phyloP scores from a whole-genome alignment of 2,329 filamentous ascomycete species.

The Colletotrichum tofieldiae region DNA sequence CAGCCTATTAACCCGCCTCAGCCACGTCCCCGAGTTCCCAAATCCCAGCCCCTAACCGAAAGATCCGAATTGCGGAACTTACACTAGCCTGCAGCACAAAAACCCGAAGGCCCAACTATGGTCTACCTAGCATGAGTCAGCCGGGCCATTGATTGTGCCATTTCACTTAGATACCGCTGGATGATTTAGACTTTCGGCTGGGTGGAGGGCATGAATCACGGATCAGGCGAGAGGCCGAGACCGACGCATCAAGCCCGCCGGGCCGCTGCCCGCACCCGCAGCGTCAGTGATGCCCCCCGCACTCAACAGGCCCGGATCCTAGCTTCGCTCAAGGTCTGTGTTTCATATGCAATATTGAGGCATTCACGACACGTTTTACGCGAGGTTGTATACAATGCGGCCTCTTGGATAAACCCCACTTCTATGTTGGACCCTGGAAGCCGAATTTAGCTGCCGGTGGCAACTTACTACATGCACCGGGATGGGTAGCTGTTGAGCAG shows the following conservation, averaged over 20 bases:
- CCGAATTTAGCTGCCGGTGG: slow-evolving; percentile 9
- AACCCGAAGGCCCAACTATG: too few relatives aligned
- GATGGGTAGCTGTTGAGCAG: neutral
- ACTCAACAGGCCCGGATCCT: neutral
- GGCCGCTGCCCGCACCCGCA: slow-evolving; percentile 18
- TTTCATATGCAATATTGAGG: slow-evolving; percentile 30
- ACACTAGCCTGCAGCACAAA: neutral
- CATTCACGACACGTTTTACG: slow-evolving; percentile 17
- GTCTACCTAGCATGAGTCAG: neutral
- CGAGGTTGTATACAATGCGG: neutral
- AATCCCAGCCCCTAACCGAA: neutral
- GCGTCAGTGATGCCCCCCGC: slow-evolving; percentile 3
- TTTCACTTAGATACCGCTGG: neutral
- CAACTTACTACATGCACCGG: neutral
- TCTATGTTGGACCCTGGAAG: neutral
- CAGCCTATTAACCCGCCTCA: too few relatives aligned
- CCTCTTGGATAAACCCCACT: neutral
- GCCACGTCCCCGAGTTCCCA: neutral
- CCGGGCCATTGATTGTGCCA: neutral
- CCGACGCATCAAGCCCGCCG: neutral
- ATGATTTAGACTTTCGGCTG: slow-evolving; percentile 25
- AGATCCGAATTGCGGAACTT: neutral
- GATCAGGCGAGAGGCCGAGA: slow-evolving; percentile 32
- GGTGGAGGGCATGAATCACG: slow-evolving; percentile 37
- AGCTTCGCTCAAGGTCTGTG: slow-evolving; percentile 5